Evolutionary conservation across 352 stramenopile species (phyloP), one percentile per base, ranked within the genome.

Genomic region (Phytopythium aichiense): DNA sequence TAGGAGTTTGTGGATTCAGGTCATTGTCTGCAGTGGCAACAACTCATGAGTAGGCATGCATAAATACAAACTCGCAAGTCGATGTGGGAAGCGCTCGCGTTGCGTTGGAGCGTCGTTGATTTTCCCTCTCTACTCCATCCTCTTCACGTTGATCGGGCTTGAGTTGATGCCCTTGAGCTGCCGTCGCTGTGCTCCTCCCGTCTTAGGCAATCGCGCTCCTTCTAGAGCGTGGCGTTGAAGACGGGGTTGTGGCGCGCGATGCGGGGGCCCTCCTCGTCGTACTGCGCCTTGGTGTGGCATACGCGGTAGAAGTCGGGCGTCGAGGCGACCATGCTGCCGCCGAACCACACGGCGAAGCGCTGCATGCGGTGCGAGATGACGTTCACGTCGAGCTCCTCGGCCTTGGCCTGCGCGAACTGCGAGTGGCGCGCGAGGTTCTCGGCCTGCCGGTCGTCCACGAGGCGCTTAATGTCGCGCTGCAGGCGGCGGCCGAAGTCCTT

Each of bases 271-370:
- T 98, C 93, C 65, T 98, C 95, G 28, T 98, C 93, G 83, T 98
- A 98, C 79, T 98, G 91, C 23, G 87, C 90, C 76, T 98, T 98
- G 33, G 95, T 98, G 88, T 98, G 92, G 85, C 95, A 98, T 42
- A 98, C 91, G 52, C 88, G 82, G 69, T 97, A 96, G 60, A 98
- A 98, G 62, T 98, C 90, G 20, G 89, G 86, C 56, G 89, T 97
- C n/a, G 91, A 97, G 15, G 92, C 94, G 30, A 98, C 86, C 89
- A 98, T 97, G 65, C 70, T 89, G 51, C 94, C 94, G 40, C 94
- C 94, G 62, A 98, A 98, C 92, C 92, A 98, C 48, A 98, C 94
- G 22, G 95, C 92, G 67, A 96, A 98, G 63, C 91, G 81, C 82
- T 98, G 94, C 84, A 97, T 96, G 56, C 83, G 81, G 79, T 98